phyloP scores from a whole-genome alignment of 306 rosid species.

The Gleditsia sinensis region DNA sequence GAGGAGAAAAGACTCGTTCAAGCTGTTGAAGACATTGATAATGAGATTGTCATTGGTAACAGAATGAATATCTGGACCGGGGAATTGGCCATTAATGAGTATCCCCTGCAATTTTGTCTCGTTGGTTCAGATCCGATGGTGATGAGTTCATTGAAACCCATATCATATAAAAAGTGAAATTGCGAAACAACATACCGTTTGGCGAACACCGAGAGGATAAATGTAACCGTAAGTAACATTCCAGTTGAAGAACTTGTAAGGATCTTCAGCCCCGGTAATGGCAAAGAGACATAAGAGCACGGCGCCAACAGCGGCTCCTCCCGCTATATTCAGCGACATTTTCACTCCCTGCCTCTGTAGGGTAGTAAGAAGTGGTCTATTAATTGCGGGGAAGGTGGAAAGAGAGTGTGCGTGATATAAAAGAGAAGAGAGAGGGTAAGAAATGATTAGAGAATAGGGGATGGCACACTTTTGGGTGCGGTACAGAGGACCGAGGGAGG shows the following conservation, averaged over 20 bases:
- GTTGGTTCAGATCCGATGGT: conserved; percentile 28
- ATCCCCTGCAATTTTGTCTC: conserved; percentile 62
- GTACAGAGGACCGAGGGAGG: conserved; percentile 31
- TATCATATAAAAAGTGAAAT: not conserved
- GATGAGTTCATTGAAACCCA: not conserved
- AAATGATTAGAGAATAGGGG: conserved; percentile 9
- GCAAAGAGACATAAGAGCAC: conserved; percentile 42
- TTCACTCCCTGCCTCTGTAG: not conserved
- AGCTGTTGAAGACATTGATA: conserved; percentile 88
- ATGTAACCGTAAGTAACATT: conserved; percentile 92
- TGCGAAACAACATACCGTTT: conserved; percentile 46
- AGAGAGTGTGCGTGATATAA: not conserved
- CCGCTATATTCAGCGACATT: conserved; percentile 48
- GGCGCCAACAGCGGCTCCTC: conserved; percentile 27
- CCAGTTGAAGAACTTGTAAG: conserved; percentile 88
- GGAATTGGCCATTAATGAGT: conserved; percentile 92
- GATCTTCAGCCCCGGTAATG: conserved; percentile 70
- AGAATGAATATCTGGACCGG: conserved; percentile 94
- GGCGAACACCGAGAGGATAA: conserved; percentile 92
- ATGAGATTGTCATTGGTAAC: conserved; percentile 95
- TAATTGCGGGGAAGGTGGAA: not conserved
- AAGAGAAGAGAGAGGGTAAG: not conserved
- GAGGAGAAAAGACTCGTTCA: conserved; percentile 83
- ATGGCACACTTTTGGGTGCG: conserved; percentile 49
- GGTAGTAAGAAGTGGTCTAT: no score